Conservation (phyloP, 148 eudicot genomes). For the Camellia granthamiana region DNA sequence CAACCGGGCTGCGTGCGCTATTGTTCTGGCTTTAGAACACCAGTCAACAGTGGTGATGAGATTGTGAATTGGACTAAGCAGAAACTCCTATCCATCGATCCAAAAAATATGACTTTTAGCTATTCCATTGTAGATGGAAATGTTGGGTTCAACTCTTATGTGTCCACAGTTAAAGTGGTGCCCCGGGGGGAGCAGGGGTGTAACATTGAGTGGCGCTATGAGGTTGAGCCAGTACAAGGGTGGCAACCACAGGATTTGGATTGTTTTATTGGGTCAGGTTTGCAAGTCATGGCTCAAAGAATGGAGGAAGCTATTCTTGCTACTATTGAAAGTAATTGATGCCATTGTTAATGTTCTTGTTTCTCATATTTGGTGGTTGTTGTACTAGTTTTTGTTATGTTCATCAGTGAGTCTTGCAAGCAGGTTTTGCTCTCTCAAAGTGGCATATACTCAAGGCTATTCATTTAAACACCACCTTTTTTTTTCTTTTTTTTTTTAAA, state of each 20-base stretch:
- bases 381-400: too few species aligned
- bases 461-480: too few species aligned
- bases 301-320: conserved; percentile 30
- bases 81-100: conserved; percentile 30
- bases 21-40: conserved; percentile 25
- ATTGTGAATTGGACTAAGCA: conserved; percentile 38
- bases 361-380: not conserved
- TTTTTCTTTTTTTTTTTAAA: too few species aligned
- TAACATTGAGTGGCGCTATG: conserved; percentile 34
- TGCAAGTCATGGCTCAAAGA: conserved; percentile 35
- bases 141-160: conserved; percentile 40
- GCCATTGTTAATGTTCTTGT: not conserved
- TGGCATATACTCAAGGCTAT: too few species aligned
- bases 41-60: not conserved
- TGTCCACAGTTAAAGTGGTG: conserved; percentile 26
- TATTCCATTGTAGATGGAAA: conserved; percentile 40
- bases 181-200: conserved; percentile 25
- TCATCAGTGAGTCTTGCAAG: too few species aligned
- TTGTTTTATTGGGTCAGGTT: conserved; percentile 29
- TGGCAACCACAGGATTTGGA: conserved; percentile 29
- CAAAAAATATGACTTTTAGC: conserved; percentile 19
- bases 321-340: not conserved
- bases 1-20: conserved; percentile 34
- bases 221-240: conserved; percentile 42
- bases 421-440: too few species aligned